A percentile compares a stretch with the other conserved stretches of the same genome.
phyloP scores from a whole-genome alignment of 306 rosid species.

The Cotoneaster glaucophyllus region DNA sequence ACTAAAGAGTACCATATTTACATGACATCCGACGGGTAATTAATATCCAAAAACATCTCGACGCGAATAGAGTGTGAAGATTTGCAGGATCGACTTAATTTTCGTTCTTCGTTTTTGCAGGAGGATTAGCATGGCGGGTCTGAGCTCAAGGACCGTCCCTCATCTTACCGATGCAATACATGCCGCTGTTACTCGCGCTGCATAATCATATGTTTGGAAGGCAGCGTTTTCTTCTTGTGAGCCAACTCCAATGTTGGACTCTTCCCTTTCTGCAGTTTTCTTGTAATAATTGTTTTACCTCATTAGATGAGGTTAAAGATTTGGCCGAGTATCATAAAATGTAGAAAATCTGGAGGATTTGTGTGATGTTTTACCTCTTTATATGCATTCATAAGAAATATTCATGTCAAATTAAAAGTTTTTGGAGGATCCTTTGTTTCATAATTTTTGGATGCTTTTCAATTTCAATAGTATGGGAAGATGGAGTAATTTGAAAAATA shows the following conservation, averaged over 20 bases:
- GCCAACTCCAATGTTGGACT: background rate
- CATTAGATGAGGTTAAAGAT: constrained; percentile 3
- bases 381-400: background rate
- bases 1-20: constrained; percentile 83
- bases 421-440: background rate
- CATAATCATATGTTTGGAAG: constrained; percentile 6
- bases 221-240: background rate
- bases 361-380: background rate
- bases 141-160: constrained; percentile 84
- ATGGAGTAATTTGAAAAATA: too few species aligned
- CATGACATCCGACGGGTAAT: constrained; percentile 96
- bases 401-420: too few species aligned
- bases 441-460: too few species aligned
- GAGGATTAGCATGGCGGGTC: constrained; percentile 99
- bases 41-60: background rate
- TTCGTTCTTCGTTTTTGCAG: constrained; percentile 27
- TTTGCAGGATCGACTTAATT: background rate
- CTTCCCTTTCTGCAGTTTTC: constrained; percentile 3
- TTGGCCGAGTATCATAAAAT: background rate
- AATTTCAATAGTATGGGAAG: background rate
- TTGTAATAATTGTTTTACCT: constrained; percentile 33
- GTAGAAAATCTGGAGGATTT: background rate
- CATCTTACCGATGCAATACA: constrained; percentile 89
- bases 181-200: constrained; percentile 60
- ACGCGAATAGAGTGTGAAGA: background rate